Percentiles rank a stretch among this genome's conserved stretches.
Evolutionary conservation across 208 protist genomes (phyloP).

Genomic region (Trypanosoma rangeli): DNA sequence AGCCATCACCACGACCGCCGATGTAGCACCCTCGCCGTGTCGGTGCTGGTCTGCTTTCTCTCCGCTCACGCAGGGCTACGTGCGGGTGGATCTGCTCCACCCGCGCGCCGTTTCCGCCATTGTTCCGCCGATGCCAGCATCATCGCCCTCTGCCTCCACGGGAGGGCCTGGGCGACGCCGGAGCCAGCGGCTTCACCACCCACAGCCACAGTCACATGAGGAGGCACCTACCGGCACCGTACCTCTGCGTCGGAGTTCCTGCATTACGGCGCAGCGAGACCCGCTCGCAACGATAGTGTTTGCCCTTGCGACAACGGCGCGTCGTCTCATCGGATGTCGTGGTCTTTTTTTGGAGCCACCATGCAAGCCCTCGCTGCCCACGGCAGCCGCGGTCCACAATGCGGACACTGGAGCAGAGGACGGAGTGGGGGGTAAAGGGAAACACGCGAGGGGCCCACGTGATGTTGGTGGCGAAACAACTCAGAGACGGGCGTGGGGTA

Average conservation of each 20-base stretch:
- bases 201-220: not conserved
- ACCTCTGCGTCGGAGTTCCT: slow-evolving; percentile 21
- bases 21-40: not conserved
- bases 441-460: not conserved
- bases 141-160: not conserved
- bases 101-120: slow-evolving; percentile 16
- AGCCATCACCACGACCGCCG: not conserved
- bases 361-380: not conserved
- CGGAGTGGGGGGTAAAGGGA: not conserved
- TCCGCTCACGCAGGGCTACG: slow-evolving; percentile 20
- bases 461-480: too few relatives aligned
- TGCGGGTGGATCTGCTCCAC: slow-evolving; percentile 30
- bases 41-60: slow-evolving; percentile 18
- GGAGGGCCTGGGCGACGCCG: not conserved
- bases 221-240: slow-evolving; percentile 6
- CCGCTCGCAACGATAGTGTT: slow-evolving; percentile 44
- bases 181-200: slow-evolving; percentile 5
- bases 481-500: too few relatives aligned
- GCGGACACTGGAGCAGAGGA: not conserved
- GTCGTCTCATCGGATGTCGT: slow-evolving; percentile 39
- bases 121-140: slow-evolving; percentile 6
- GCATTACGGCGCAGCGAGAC: slow-evolving; percentile 37
- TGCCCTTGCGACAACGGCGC: slow-evolving; percentile 38
- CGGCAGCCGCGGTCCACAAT: not conserved
- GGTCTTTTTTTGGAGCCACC: slow-evolving; percentile 11